Percentiles rank a stretch among this genome's conserved stretches.
Evolutionary conservation across 306 rosid genomes (phyloP).

Genomic region (Acacia crassicarpa): DNA sequence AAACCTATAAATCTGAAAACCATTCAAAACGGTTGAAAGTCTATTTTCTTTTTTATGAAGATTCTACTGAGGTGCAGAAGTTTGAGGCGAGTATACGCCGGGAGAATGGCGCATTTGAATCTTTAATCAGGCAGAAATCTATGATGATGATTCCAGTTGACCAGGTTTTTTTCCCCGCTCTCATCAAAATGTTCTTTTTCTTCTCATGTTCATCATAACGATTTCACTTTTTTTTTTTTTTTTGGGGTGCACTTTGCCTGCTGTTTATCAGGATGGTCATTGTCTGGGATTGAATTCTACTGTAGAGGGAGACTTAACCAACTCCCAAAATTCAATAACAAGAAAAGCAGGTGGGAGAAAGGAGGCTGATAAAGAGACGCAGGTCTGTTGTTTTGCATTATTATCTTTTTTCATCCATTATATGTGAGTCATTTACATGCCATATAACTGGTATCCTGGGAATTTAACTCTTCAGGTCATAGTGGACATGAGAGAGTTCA

Average conservation of each 20-base stretch:
- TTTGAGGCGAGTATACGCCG: conserved; percentile 89
- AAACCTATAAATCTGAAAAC: conserved; percentile 59
- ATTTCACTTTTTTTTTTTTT: conserved; percentile 1
- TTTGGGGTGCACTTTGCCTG: conserved; percentile 25
- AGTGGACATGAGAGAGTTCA: conserved; percentile 98
- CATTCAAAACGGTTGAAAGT: conserved; percentile 74
- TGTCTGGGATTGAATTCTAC: conserved; percentile 70
- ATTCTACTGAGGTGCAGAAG: conserved; percentile 91
- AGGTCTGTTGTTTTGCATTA: conserved; percentile 51
- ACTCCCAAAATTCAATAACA: conserved; percentile 67
- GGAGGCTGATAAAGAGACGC: conserved; percentile 78
- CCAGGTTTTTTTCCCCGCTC: conserved; percentile 62
- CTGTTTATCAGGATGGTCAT: conserved; percentile 57
- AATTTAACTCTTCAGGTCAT: conserved; percentile 68
- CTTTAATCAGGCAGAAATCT: conserved; percentile 94
- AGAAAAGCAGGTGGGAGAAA: conserved; percentile 94
- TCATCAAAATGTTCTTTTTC: conserved; percentile 8
- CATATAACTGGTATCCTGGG: conserved; percentile 19
- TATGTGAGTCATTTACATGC: conserved; percentile 19
- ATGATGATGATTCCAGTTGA: conserved; percentile 95
- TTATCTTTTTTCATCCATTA: not conserved
- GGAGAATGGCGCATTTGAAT: conserved; percentile 97
- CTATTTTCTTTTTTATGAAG: conserved; percentile 89
- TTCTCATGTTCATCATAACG: conserved; percentile 16
- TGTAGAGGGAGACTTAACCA: conserved; percentile 47